Evolutionary conservation across 2,329 filamentous ascomycete species (phyloP).

Genomic region (Tolypocladium album): DNA sequence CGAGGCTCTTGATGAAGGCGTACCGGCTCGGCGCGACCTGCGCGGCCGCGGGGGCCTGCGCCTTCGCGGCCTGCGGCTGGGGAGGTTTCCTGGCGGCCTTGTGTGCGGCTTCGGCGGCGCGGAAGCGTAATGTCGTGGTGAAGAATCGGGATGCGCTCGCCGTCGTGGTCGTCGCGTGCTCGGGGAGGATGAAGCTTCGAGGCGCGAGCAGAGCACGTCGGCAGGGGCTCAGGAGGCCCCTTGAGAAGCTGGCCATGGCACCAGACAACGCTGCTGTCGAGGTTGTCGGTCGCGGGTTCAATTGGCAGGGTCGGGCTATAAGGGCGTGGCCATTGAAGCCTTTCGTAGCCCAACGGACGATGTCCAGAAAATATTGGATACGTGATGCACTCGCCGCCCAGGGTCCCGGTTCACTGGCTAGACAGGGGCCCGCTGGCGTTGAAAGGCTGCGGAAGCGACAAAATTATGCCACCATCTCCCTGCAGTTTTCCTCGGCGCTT

Average conservation of each 20-base stretch:
- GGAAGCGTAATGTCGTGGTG: constrained; percentile 14
- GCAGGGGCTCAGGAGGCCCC: constrained; percentile 17
- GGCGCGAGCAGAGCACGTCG: constrained; percentile 11
- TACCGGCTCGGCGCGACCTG: constrained; percentile 18
- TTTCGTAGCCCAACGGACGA: not conserved
- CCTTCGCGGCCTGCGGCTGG: constrained; percentile 2
- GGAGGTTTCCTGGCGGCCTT: constrained; percentile 8
- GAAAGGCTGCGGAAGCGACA: not conserved
- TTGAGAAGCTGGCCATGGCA: constrained; percentile 19
- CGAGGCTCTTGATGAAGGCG: constrained; percentile 44
- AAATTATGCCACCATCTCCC: not conserved
- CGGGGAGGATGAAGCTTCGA: constrained; percentile 10
- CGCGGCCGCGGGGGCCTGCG: not conserved
- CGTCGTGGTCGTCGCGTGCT: constrained; percentile 3
- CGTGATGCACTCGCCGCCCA: not conserved
- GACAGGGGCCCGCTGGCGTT: not conserved
- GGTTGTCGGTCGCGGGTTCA: not conserved
- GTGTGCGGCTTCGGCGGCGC: constrained; percentile 7
- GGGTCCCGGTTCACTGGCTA: not conserved
- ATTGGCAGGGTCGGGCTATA: not conserved
- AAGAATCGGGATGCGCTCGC: constrained; percentile 16
- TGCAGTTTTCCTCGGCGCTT: not conserved
- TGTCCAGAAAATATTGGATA: not conserved
- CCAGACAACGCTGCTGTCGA: not conserved
- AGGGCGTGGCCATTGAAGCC: not conserved